Evolutionary conservation across 768 basidiomycete genomes (phyloP), one percentile per base, ranked within the genome.

Genomic region (Suillus weaverae): DNA sequence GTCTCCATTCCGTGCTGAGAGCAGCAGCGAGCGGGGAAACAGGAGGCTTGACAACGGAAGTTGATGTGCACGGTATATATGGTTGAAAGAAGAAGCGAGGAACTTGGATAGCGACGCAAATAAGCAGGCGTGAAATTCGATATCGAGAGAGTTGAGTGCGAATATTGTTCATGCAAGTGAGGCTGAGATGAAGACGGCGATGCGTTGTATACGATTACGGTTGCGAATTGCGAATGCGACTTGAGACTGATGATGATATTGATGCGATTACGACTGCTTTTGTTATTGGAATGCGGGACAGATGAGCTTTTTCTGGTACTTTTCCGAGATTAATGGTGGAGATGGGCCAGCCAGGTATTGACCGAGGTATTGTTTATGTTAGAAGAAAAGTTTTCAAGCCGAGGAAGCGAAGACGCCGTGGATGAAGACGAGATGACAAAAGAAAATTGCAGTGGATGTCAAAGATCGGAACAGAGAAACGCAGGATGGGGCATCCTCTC

Each of bases 301-400:
- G 32, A 54, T 30, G 38, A 26, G 26, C 41, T 33, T 61, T 43
- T 61, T 64, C 56, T 36, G 62, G 39, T 64, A 69, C 63, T 66
- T 68, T 70, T 70, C 70, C 75, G 71, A 75, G 70, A 77, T 76
- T 69, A 69, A 68, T 71, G 67, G 43, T 48, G 70, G 66, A 76
- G 71, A 73, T 76, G 65, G 41, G 63, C 73, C 67, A 33, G 66
- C 69, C 69, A 67, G 51, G 62, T 22, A 59, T 61, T 55, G 60
- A 66, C 69, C 68, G 46, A 43, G 20, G 39, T 60, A 33, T 62
- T 76, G 57, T 54, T 43, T 39, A 53, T 59, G 71, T 62, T 74
- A 72, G 66, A 30, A 67, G 64, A 65, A 53, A 57, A 66, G 56
- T 72, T 70, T 74, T 69, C 69, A 70, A 73, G 69, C 63, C 36